phyloP scores from a whole-genome alignment of 768 basidiomycete genomes.

The Chalciporus piperatus region DNA sequence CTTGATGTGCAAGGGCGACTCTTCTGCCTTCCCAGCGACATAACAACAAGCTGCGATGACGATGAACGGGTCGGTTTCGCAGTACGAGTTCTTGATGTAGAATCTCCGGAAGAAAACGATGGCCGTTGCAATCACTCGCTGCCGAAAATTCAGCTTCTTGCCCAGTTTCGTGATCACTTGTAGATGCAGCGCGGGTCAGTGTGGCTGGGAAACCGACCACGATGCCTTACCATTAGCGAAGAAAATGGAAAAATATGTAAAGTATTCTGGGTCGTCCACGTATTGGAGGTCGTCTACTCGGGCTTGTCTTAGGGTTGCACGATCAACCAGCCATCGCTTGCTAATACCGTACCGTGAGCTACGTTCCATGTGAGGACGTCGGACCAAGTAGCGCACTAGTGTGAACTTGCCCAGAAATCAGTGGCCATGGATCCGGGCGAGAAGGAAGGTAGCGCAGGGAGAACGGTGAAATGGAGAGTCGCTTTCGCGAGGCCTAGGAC shows the following conservation, averaged over 20 bases:
- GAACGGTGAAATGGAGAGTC: neutral
- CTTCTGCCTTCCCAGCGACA: conserved; percentile 96
- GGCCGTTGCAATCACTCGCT: conserved; percentile 91
- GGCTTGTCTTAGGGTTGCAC: conserved; percentile 70
- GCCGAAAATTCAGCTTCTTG: conserved; percentile 77
- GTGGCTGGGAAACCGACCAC: neutral
- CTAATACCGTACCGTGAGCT: conserved; percentile 40
- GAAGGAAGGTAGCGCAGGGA: neutral
- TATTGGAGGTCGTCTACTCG: conserved; percentile 76
- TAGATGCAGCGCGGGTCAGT: neutral
- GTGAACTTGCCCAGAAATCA: conserved; percentile 90
- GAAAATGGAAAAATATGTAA: conserved; percentile 84
- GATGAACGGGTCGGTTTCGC: conserved; percentile 93
- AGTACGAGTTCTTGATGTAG: conserved; percentile 93
- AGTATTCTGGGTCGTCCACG: conserved; percentile 70
- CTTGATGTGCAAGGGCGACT: conserved; percentile 94
- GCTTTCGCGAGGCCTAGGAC: too few species aligned
- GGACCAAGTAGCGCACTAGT: conserved; percentile 55
- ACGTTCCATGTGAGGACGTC: conserved; percentile 5
- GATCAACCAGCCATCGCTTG: conserved; percentile 90
- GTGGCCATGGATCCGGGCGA: conserved; percentile 59
- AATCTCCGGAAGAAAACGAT: conserved; percentile 96
- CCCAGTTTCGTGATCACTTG: conserved; percentile 85
- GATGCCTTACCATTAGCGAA: conserved; percentile 70
- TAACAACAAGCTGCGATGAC: conserved; percentile 94